phyloP scores from a whole-genome alignment of 331 rosid species.

The Acacia pycnantha region DNA sequence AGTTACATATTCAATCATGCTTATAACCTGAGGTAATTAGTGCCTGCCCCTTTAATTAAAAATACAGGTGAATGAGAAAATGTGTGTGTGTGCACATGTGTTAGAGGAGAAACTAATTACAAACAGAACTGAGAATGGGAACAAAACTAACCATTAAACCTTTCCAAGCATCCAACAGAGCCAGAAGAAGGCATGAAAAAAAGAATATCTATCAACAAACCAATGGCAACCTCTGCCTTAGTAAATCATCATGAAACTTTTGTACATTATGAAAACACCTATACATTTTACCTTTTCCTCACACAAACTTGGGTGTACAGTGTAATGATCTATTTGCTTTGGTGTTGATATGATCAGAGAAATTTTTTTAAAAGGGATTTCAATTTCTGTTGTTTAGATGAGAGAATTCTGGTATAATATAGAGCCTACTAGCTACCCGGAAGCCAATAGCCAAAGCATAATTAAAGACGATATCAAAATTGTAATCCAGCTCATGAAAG shows the following conservation, averaged over 20 bases:
- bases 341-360: slow-evolving; percentile 30
- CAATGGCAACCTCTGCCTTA: background rate
- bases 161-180: slow-evolving; percentile 3
- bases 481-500: slow-evolving; percentile 84
- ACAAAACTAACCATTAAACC: background rate
- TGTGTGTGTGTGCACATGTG: too few relatives aligned
- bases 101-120: background rate
- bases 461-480: slow-evolving; percentile 66
- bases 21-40: too few relatives aligned
- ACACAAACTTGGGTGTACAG: slow-evolving; percentile 19
- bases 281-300: background rate
- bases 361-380: slow-evolving; percentile 5
- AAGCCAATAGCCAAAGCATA: slow-evolving; percentile 86
- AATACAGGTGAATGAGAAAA: too few relatives aligned
- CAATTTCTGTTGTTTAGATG: background rate
- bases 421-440: slow-evolving; percentile 53
- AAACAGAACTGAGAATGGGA: background rate
- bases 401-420: background rate
- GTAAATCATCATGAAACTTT: slow-evolving; percentile 11
- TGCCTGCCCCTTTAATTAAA: background rate
- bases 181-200: background rate
- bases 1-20: too few relatives aligned
- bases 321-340: slow-evolving; percentile 31
- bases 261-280: slow-evolving; percentile 9
- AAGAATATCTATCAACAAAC: background rate